Conservation (phyloP, 2,329 filamentous ascomycete genomes). For the Aspergillus cejpii region DNA sequence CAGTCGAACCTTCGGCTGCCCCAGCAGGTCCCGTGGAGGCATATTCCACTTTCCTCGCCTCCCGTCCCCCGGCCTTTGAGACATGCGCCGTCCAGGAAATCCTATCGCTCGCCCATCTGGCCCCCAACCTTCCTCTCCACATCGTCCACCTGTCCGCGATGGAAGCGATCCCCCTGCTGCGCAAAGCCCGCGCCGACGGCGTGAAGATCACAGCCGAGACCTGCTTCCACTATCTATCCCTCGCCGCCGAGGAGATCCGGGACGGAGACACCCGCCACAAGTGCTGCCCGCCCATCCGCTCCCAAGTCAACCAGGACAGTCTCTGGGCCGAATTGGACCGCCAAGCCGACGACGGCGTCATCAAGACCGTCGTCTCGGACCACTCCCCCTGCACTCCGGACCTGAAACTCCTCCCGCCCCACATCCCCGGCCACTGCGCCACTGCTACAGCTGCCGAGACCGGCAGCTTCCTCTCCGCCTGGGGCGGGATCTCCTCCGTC, state of each 20-base stretch:
- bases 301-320: slow-evolving; percentile 70
- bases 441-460: slow-evolving; percentile 23
- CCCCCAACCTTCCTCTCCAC: slow-evolving; percentile 77
- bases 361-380: slow-evolving; percentile 87
- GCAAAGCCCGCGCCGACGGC: slow-evolving; percentile 63
- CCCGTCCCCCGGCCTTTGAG: slow-evolving; percentile 82
- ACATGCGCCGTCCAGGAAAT: slow-evolving; percentile 86
- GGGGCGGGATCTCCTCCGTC: slow-evolving; percentile 93
- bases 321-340: slow-evolving; percentile 73
- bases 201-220: slow-evolving; percentile 89
- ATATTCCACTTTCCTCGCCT: slow-evolving; percentile 88
- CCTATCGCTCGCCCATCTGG: slow-evolving; percentile 68
- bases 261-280: slow-evolving; percentile 89
- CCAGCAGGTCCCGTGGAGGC: slow-evolving; percentile 65
- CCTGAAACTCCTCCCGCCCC: slow-evolving; percentile 74
- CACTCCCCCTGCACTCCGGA: slow-evolving; percentile 95
- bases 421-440: slow-evolving; percentile 50
- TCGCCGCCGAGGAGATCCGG: slow-evolving; percentile 73
- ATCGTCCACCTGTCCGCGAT: slow-evolving; percentile 91
- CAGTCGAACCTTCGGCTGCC: slow-evolving; percentile 61
- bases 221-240: slow-evolving; percentile 87
- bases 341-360: slow-evolving; percentile 63
- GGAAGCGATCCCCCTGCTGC: slow-evolving; percentile 75
- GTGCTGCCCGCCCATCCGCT: slow-evolving; percentile 88
- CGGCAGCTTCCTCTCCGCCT: slow-evolving; percentile 91